Evolutionary conservation across 371 early-diverging fungal genomes (phyloP), one percentile per base, ranked within the genome.

Genomic region (Conidiobolus coronatus): DNA sequence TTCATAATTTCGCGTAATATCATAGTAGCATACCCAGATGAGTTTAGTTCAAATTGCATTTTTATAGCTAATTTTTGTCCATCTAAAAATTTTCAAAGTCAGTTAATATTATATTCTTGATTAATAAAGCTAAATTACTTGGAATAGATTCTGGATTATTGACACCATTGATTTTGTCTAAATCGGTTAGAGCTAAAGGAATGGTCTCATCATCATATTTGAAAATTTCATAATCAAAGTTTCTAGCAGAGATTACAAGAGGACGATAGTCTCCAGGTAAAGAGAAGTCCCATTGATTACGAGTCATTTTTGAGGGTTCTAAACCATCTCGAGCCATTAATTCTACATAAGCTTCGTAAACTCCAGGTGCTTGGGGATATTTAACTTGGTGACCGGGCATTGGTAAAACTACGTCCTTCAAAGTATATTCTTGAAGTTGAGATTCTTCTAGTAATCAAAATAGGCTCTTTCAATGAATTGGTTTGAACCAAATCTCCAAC

Each of bases 401-500:
- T 15, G 98, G 94, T 50, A 92, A 66, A 24, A 94, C 88, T 12
- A 97, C 79, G 54, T 97, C 90, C 34, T 64, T 57, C 29, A 90
- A 81, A 5, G 76, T 60, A 56, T 81, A 86, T 43, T 70, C 52
- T 42, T 55, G 60, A 3, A 76, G 55, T 49, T 84, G 71, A 11
- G 79, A 79, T 22, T 53, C 35, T 29, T 23, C 50, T n/a, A 20
- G 42, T 55, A 24, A 11, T 36, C 23, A 21, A 36, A 43, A 13
- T 43, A 23, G 44, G 19, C 4, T 36, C 41, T 18, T 39, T 36
- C 9, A 29, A 29, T 29, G 29, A 9, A 24, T 50, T 48, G 4
- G 58, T 55, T 21, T 75, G 53, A 1, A 91, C 91, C 24, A 92
- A 48, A 61, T 96, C 96, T 22, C 95, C 96, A 0, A 75, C 61